Conservation (phyloP, 2,329 filamentous ascomycete species). For the Calonectria naviculata region DNA sequence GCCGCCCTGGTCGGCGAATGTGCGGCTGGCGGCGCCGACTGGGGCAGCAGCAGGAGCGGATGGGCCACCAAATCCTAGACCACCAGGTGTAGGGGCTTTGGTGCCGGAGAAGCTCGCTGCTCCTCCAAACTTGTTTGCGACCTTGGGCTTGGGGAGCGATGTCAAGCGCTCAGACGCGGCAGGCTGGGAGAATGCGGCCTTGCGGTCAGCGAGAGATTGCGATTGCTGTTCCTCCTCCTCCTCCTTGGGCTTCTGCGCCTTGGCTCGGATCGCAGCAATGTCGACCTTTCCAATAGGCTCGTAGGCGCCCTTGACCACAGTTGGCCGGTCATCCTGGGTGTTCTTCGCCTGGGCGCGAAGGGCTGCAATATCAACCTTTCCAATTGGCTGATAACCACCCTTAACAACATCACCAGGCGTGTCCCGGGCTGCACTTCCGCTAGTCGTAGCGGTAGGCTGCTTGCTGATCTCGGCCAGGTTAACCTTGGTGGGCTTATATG, state of each 20-base stretch:
- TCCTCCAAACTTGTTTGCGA: conserved; percentile 87
- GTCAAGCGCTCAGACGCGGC: conserved; percentile 82
- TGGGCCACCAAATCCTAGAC: conserved; percentile 71
- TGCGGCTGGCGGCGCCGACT: conserved; percentile 85
- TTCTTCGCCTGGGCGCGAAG: conserved; percentile 81
- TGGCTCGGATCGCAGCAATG: conserved; percentile 91
- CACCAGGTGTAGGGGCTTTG: conserved; percentile 84
- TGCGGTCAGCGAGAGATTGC: conserved; percentile 79
- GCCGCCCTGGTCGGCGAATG: conserved; percentile 93
- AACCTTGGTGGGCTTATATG: conserved; percentile 96
- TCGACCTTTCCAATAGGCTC: conserved; percentile 97
- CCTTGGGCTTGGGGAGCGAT: conserved; percentile 91
- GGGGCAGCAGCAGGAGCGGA: conserved; percentile 66
- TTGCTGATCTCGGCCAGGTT: conserved; percentile 88
- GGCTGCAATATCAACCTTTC: conserved; percentile 97
- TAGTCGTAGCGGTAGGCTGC: conserved; percentile 75
- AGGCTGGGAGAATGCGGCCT: conserved; percentile 73
- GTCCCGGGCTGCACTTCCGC: conserved; percentile 59
- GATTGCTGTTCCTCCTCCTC: conserved; percentile 55
- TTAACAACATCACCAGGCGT: conserved; percentile 74
- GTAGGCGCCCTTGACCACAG: conserved; percentile 90
- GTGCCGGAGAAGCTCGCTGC: conserved; percentile 83
- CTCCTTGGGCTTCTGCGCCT: conserved; percentile 73
- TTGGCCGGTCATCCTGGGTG: conserved; percentile 81
- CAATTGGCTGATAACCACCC: conserved; percentile 92